Conservation (phyloP, 164 flowering plant species). For the Sextonia rubra region DNA sequence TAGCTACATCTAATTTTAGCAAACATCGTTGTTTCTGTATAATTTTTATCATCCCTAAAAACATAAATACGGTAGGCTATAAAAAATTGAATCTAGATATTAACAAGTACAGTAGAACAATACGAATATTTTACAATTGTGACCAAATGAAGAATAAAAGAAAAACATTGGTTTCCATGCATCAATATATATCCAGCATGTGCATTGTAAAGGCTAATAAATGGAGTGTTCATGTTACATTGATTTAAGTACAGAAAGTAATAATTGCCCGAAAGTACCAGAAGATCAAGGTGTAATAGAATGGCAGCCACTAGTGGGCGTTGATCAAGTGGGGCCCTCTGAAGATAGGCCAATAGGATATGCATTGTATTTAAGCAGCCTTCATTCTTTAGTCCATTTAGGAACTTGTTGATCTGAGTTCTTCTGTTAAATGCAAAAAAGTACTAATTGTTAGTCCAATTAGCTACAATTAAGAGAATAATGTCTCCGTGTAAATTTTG, state of each 20-base stretch:
- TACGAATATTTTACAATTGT: not conserved
- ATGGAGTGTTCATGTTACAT: not conserved
- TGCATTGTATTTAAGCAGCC: conserved; percentile 54
- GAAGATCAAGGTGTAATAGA: conserved; percentile 61
- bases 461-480: too few species aligned
- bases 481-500: not conserved
- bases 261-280: conserved; percentile 35
- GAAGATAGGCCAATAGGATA: conserved; percentile 44
- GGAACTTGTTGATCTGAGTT: conserved; percentile 30
- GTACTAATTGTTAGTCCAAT: not conserved
- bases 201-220: not conserved
- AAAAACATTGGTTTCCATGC: too few species aligned
- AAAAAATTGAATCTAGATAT: not conserved
- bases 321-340: conserved; percentile 46
- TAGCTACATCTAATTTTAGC: not conserved
- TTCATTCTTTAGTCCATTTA: conserved; percentile 37
- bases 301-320: conserved; percentile 50
- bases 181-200: not conserved
- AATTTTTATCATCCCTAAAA: not conserved
- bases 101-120: not conserved
- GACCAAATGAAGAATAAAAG: not conserved
- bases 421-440: conserved; percentile 28
- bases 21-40: not conserved
- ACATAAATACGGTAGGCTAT: not conserved
- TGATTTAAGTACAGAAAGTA: not conserved